Evolutionary conservation across 768 basidiomycete genomes (phyloP).

Genomic region (Suillus alpinus): DNA sequence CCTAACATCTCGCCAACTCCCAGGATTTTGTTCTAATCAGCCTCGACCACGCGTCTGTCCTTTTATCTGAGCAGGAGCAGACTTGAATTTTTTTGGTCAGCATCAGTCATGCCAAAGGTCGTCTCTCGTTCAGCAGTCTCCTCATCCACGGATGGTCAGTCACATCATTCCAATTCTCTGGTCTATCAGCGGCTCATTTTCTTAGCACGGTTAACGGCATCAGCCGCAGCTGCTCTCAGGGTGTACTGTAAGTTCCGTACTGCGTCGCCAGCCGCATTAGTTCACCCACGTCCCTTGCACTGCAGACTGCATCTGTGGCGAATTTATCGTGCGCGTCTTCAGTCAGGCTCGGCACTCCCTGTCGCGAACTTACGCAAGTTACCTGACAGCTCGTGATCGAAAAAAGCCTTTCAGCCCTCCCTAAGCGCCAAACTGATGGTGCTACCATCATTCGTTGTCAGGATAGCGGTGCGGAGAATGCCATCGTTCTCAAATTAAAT

Average conservation of each 20-base stretch:
- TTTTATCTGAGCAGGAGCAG: background rate
- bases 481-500: conserved; percentile 85
- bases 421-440: conserved; percentile 72
- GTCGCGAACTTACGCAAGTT: conserved; percentile 3
- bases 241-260: conserved; percentile 66
- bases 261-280: conserved; percentile 7
- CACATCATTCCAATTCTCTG: background rate
- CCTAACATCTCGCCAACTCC: conserved; percentile 14
- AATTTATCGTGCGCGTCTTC: conserved; percentile 67
- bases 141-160: conserved; percentile 80
- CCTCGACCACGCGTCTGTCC: background rate
- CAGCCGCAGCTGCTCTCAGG: conserved; percentile 71
- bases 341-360: background rate
- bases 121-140: conserved; percentile 87
- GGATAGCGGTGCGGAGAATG: conserved; percentile 52
- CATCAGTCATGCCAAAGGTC: conserved; percentile 78
- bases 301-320: conserved; percentile 83
- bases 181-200: conserved; percentile 9
- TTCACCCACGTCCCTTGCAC: conserved; percentile 15
- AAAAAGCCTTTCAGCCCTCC: conserved; percentile 65
- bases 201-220: conserved; percentile 74
- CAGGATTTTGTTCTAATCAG: conserved; percentile 8
- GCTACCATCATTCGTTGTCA: conserved; percentile 78
- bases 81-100: background rate
- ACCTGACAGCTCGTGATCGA: conserved; percentile 72